Conservation (phyloP, 1,284 basidiomycete species). For the Hemileccinum hortonii region DNA sequence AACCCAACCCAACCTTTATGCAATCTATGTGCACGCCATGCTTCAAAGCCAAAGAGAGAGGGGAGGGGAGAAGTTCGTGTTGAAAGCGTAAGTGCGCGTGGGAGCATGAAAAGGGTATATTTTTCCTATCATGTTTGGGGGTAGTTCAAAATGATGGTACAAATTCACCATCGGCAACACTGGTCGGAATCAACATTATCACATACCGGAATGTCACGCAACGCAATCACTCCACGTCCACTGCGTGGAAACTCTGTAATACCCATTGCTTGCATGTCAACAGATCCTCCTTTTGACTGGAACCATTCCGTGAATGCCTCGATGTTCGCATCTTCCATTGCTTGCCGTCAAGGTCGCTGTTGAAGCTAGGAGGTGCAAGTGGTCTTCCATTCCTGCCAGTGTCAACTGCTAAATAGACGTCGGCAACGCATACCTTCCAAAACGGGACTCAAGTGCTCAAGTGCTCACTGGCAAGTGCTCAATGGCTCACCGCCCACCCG, state of each 20-base stretch:
- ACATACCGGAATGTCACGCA: constrained; percentile 68
- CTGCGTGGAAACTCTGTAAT: constrained; percentile 52
- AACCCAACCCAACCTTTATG: constrained; percentile 82
- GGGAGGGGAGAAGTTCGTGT: constrained; percentile 74
- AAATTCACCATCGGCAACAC: not conserved
- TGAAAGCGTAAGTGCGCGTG: constrained; percentile 76
- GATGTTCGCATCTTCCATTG: constrained; percentile 17
- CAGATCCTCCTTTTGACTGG: constrained; percentile 38
- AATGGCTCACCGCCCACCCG: too few relatives aligned
- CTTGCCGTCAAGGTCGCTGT: not conserved
- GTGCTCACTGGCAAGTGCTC: too few relatives aligned
- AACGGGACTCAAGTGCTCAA: not conserved
- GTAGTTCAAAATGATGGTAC: not conserved
- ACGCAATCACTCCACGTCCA: constrained; percentile 73
- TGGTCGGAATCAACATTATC: not conserved
- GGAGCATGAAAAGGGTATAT: constrained; percentile 80
- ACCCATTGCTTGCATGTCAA: constrained; percentile 46
- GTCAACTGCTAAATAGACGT: constrained; percentile 2
- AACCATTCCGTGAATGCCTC: constrained; percentile 44
- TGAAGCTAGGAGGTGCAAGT: too few relatives aligned
- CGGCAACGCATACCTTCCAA: not conserved
- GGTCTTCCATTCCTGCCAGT: constrained; percentile 1
- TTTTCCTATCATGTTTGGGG: constrained; percentile 50
- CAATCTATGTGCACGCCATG: constrained; percentile 62
- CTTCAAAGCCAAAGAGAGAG: constrained; percentile 50